Percentiles rank a stretch among this genome's conserved stretches.
Conservation (phyloP, 2,329 filamentous ascomycete species). For the Penicillium sp. region DNA sequence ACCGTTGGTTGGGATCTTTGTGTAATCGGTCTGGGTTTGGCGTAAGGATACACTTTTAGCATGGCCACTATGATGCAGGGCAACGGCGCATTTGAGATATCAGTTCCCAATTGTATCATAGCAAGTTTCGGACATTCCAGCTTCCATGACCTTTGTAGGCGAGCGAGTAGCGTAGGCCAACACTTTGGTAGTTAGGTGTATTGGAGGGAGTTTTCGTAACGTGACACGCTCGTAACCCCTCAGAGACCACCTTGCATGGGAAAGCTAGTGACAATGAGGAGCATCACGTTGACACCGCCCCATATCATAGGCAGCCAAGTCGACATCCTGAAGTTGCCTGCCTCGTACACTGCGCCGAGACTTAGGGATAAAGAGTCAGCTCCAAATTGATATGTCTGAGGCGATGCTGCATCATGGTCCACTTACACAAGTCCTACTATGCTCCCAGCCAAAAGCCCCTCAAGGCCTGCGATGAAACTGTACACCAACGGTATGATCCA, state of each 20-base stretch:
- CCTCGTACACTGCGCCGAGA: conserved; percentile 76
- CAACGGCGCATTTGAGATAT: conserved; percentile 18
- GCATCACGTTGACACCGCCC: conserved; percentile 79
- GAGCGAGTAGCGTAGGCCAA: not conserved
- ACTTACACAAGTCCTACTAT: conserved; percentile 78
- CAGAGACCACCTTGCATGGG: conserved; percentile 87
- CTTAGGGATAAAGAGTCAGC: conserved; percentile 45
- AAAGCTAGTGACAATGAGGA: conserved; percentile 84
- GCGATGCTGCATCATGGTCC: not conserved
- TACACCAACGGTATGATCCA: conserved; percentile 76
- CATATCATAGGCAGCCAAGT: conserved; percentile 92
- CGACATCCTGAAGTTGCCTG: conserved; percentile 85
- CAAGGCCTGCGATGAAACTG: conserved; percentile 68
- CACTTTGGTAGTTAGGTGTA: not conserved
- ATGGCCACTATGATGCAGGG: conserved; percentile 11
- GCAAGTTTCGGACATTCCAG: conserved; percentile 4
- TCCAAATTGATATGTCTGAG: not conserved
- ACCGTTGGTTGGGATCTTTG: conserved; percentile 6
- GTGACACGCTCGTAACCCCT: conserved; percentile 23
- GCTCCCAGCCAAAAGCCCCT: conserved; percentile 78
- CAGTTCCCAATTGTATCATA: conserved; percentile 20
- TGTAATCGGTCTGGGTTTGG: conserved; percentile 15
- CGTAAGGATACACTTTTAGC: conserved; percentile 19
- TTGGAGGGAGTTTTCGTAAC: not conserved
- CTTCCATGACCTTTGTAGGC: not conserved